phyloP scores from a whole-genome alignment of 1,284 basidiomycete species.

The Sutorius eximius region DNA sequence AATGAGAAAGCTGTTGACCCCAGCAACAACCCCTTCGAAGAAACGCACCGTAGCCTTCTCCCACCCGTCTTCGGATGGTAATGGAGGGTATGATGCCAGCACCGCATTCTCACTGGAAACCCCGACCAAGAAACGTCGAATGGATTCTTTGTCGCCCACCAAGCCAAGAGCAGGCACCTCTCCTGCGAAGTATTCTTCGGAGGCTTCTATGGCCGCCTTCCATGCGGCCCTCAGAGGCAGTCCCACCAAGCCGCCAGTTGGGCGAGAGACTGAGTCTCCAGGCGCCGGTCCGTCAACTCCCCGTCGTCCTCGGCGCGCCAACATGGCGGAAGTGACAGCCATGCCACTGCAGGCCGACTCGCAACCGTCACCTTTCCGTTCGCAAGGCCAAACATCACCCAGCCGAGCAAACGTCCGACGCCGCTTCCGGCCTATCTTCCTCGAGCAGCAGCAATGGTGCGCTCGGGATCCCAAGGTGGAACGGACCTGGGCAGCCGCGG shows the following conservation, averaged over 20 bases:
- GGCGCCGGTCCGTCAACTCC: conserved; percentile 30
- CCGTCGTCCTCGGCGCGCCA: conserved; percentile 7
- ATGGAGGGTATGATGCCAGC: not conserved
- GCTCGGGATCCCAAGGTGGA: conserved; percentile 32
- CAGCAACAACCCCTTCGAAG: conserved; percentile 18
- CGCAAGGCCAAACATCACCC: conserved; percentile 9
- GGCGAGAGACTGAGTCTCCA: not conserved
- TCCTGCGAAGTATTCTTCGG: conserved; percentile 8
- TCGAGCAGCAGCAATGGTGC: conserved; percentile 35
- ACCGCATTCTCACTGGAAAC: conserved; percentile 22
- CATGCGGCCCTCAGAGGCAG: conserved; percentile 17
- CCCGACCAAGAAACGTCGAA: conserved; percentile 31
- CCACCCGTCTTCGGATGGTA: not conserved
- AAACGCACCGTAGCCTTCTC: conserved; percentile 27
- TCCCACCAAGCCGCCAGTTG: not conserved
- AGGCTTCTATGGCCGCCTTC: conserved; percentile 21
- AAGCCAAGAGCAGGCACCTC: conserved; percentile 12
- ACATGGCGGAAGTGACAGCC: not conserved
- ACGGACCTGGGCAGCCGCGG: conserved; percentile 26
- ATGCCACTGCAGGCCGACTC: not conserved
- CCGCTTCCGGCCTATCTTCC: conserved; percentile 31
- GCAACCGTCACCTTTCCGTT: conserved; percentile 14
- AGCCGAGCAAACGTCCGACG: conserved; percentile 8
- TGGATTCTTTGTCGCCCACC: conserved; percentile 12
- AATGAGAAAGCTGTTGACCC: not conserved